Percentiles rank a stretch among this genome's conserved stretches.
Evolutionary conservation across 768 basidiomycete genomes (phyloP).

Genomic region (Cytidiella melzeri): DNA sequence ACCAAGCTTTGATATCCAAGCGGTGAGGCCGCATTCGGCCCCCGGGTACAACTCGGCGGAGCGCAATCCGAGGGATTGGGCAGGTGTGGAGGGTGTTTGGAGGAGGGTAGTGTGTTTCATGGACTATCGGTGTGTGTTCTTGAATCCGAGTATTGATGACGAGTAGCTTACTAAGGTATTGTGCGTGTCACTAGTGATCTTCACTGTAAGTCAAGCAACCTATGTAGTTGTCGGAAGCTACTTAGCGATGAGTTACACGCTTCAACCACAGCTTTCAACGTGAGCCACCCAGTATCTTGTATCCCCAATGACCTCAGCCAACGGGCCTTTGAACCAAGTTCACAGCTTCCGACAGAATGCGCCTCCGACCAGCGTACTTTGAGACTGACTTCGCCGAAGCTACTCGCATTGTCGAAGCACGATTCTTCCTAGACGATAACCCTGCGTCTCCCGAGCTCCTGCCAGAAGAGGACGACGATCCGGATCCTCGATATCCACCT

Average conservation of each 20-base stretch:
- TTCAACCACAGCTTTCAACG: constrained; percentile 22
- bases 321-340: constrained; percentile 12
- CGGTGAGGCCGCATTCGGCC: constrained; percentile 49
- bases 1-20: constrained; percentile 28
- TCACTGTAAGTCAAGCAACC: constrained; percentile 26
- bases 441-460: background rate
- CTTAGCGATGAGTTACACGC: background rate
- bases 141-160: background rate
- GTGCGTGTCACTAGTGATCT: background rate
- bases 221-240: constrained; percentile 31
- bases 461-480: constrained; percentile 12
- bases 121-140: constrained; percentile 56
- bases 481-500: constrained; percentile 18
- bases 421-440: constrained; percentile 35
- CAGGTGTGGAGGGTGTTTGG: constrained; percentile 74
- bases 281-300: constrained; percentile 14
- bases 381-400: constrained; percentile 57
- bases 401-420: constrained; percentile 54
- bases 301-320: too few relatives aligned
- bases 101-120: constrained; percentile 68
- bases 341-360: constrained; percentile 10
- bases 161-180: background rate
- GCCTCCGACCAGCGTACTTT: constrained; percentile 34
- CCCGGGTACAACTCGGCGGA: constrained; percentile 29
- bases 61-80: constrained; percentile 50